These are phyloP conservation scores for Ichthyophthirius multifiliis DNA, from an alignment of 169 alveolate species.

Conservation along the genomic window DNA sequence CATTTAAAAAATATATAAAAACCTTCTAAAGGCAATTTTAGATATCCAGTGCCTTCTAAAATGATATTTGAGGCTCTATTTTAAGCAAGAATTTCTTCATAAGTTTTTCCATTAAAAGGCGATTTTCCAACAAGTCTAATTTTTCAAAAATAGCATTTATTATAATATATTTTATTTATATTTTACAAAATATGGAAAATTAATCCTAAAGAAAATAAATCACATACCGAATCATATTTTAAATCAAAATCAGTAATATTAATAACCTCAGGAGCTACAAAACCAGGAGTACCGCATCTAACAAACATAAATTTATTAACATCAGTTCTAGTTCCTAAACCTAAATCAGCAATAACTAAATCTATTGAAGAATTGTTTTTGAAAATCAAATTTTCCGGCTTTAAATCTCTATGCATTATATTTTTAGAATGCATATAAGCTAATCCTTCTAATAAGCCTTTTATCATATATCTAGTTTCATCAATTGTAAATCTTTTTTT, in stretches of 20 bases:
- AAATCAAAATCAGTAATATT: slow-evolving; percentile 49
- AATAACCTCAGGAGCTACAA: slow-evolving; percentile 61
- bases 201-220: slow-evolving; percentile 33
- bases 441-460: background rate
- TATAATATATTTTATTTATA: no score
- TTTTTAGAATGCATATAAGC: slow-evolving; percentile 16
- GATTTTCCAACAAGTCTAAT: slow-evolving; percentile 62
- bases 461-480: background rate
- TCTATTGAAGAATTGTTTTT: slow-evolving; percentile 1
- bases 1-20: background rate
- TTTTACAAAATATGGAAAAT: slow-evolving; percentile 39
- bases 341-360: slow-evolving; percentile 32
- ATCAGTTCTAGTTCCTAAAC: slow-evolving; percentile 24
- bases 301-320: slow-evolving; percentile 13
- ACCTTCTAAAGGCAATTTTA: slow-evolving; percentile 37
- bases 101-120: slow-evolving; percentile 66
- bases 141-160: background rate
- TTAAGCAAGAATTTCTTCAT: slow-evolving; percentile 54
- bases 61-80: slow-evolving; percentile 52
- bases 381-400: slow-evolving; percentile 43
- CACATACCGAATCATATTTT: slow-evolving; percentile 36
- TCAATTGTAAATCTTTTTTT: slow-evolving; percentile 5
- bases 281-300: slow-evolving; percentile 49
- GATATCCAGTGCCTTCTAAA: slow-evolving; percentile 50
- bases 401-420: slow-evolving; percentile 42